Evolutionary conservation across 495 filamentous ascomycete genomes (phyloP), one percentile per base, ranked within the genome.

Genomic region (Aspergillus homomorphus): DNA sequence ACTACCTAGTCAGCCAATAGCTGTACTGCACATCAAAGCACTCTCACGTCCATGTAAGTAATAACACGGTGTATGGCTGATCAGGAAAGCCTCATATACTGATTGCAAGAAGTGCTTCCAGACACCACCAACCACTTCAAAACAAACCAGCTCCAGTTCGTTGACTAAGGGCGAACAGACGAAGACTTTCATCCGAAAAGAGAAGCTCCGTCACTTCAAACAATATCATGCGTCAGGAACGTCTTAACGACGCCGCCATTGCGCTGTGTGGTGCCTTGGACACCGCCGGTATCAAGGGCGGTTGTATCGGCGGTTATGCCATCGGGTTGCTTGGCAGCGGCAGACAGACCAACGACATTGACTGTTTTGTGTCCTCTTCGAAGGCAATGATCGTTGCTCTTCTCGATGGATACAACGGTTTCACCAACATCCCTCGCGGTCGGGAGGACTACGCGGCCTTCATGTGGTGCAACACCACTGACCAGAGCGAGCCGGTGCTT

Each of bases 361-460:
- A 56, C 42, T 56, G 53, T 18, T 41, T 56, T 21, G 42, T 43
- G 38, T 56, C 53, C 14, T 15, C 45, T 2, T n/a, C 53, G 18
- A 56, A 56, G 12, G 18, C 44, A 1, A 12, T 45, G 9, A 20
- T 30, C 26, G 5, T 56, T 12, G 26, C 41, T 16, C 53, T 56
- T 16, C 53, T 56, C 18, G 41, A 56, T 26, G 53, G 53, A 3
- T 28, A 45, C 20, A 22, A 41, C 28, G 41, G 41, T 21, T 57
- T 57, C 43, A 45, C 28, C n/a, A 43, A 19, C 9, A 49, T 38
- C 16, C 54, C 54, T 20, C 54, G 46, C 21, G n/a, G 28, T n/a
- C 55, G 55, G 23, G 45, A 57, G 55, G 55, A 57, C 55, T 57
- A 51, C 23, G 48, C 51, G 14, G 45, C 30, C 4, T 50, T 57